phyloP scores from a whole-genome alignment of 768 basidiomycete genomes.

The Cyclocybe cylindracea region DNA sequence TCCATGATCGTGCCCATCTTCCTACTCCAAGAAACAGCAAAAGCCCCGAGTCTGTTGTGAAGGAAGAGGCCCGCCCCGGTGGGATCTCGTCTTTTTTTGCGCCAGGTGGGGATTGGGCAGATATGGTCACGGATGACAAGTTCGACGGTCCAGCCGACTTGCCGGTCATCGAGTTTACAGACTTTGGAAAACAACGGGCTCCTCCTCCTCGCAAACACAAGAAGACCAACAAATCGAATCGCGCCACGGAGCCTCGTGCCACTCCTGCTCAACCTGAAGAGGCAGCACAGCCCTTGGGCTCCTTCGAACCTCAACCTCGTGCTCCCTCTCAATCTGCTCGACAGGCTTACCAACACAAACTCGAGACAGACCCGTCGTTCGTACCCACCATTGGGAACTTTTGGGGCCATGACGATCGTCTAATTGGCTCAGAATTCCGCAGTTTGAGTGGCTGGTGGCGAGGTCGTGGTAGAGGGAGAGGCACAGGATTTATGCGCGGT shows the following conservation, averaged over 20 bases:
- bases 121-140: constrained; percentile 79
- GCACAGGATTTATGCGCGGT: constrained; percentile 58
- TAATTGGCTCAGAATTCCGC: constrained; percentile 79
- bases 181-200: constrained; percentile 47
- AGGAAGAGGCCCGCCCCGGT: constrained; percentile 26
- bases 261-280: constrained; percentile 21
- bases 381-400: constrained; percentile 91
- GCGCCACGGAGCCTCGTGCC: constrained; percentile 29
- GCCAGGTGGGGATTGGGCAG: constrained; percentile 67
- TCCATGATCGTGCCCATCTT: constrained; percentile 50
- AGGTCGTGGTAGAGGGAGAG: constrained; percentile 46
- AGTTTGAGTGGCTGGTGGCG: constrained; percentile 87
- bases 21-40: constrained; percentile 72
- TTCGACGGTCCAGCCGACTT: constrained; percentile 64
- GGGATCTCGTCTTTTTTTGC: constrained; percentile 53
- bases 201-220: constrained; percentile 41
- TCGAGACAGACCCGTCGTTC: constrained; percentile 84
- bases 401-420: constrained; percentile 93
- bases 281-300: constrained; percentile 5
- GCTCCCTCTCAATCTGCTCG: constrained; percentile 46
- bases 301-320: constrained; percentile 22
- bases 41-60: constrained; percentile 44
- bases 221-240: constrained; percentile 40
- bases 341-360: constrained; percentile 82
- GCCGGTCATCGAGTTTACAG: constrained; percentile 81